These are phyloP conservation scores for Closterium sp. DNA, from an alignment of 139 green algal species.

Conservation along the genomic window DNA sequence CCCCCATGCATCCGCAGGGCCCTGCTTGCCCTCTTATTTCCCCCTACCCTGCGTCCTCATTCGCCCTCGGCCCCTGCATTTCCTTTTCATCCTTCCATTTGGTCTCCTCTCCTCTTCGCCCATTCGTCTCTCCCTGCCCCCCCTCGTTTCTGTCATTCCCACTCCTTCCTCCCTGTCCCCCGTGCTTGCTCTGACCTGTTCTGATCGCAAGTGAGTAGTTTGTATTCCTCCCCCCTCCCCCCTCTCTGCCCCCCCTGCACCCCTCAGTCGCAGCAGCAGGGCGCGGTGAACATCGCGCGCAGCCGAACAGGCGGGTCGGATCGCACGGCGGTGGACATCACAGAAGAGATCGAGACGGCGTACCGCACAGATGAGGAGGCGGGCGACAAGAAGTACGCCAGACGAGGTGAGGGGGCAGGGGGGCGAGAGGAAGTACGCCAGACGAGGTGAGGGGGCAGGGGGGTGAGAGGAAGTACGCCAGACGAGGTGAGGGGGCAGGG, in stretches of 20 bases:
- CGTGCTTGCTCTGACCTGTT: no score
- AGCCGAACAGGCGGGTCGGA: not conserved
- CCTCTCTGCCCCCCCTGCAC: not conserved
- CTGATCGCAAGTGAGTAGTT: not conserved
- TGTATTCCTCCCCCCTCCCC: not conserved
- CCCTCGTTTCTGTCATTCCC: not conserved
- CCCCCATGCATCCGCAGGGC: no score
- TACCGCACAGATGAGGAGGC: conserved; percentile 6
- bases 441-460: not conserved
- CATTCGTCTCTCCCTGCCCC: not conserved
- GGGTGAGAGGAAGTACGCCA: no score
- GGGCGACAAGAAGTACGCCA: not conserved
- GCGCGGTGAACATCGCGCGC: not conserved
- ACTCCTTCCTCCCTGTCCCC: no score
- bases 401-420: not conserved
- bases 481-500: not conserved
- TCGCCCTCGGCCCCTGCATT: no score
- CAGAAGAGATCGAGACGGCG: not conserved
- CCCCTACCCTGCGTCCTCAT: no score
- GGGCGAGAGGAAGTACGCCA: not conserved
- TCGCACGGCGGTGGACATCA: not conserved
- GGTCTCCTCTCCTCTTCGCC: no score
- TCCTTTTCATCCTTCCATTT: no score
- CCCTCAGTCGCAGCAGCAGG: not conserved
- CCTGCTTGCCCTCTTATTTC: no score